Percentiles rank a stretch among this genome's conserved stretches.
phyloP scores from a whole-genome alignment of 352 stramenopile species.

The Phytophthora sp. region DNA sequence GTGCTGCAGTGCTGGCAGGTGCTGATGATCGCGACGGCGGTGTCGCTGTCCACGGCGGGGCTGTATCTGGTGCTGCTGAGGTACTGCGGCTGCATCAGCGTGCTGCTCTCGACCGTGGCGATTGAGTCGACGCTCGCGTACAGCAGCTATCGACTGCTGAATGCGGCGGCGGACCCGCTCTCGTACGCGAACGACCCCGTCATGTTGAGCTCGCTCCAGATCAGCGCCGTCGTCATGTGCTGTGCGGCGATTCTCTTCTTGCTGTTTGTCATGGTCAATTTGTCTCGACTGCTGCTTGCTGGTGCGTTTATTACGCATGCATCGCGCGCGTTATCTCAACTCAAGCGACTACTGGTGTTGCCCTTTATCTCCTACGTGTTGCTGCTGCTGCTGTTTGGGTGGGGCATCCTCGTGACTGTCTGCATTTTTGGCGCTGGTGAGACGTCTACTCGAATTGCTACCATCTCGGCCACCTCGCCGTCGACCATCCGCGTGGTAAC shows the following conservation, averaged over 20 bases:
- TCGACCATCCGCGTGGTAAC: conserved; percentile 63
- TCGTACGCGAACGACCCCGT: conserved; percentile 65
- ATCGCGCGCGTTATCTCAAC: conserved; percentile 63
- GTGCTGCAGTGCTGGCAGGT: conserved; percentile 74
- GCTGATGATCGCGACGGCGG: conserved; percentile 62
- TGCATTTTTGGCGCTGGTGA: conserved; percentile 77
- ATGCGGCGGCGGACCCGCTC: conserved; percentile 52
- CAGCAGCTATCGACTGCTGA: conserved; percentile 63
- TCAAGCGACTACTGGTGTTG: conserved; percentile 71
- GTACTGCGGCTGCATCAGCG: conserved; percentile 75
- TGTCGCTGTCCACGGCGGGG: conserved; percentile 60
- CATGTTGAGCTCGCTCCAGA: conserved; percentile 74
- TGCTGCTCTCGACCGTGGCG: conserved; percentile 67
- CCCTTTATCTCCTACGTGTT: conserved; percentile 73
- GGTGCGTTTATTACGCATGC: conserved; percentile 83
- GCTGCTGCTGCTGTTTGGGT: conserved; percentile 75
- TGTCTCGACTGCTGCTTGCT: conserved; percentile 69
- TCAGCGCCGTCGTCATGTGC: conserved; percentile 59
- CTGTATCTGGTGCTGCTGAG: conserved; percentile 75
- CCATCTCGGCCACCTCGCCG: conserved; percentile 48
- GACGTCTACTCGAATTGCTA: conserved; percentile 66
- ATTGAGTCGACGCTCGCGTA: conserved; percentile 73
- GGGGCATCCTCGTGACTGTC: conserved; percentile 74
- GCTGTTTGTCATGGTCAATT: conserved; percentile 64
- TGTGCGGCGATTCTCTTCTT: conserved; percentile 73